Evolutionary conservation across 371 early-diverging fungal genomes (phyloP), one percentile per base, ranked within the genome.

Genomic region (Actinomortierella wolfii): DNA sequence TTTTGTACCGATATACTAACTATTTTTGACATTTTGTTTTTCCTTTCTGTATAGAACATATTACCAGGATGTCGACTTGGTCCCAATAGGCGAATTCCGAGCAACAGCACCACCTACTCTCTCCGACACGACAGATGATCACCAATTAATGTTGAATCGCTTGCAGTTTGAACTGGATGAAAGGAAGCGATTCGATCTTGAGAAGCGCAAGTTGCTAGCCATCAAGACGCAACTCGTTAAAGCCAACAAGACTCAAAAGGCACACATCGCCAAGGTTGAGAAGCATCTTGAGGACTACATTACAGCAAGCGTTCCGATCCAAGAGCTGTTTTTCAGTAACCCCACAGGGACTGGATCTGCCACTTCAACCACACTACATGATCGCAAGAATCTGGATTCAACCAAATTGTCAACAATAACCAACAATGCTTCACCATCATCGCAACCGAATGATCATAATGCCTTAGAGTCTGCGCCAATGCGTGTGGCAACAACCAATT

Each of bases 151-250:
- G 74, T 28, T 67, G 23, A 59, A 62, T 18, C 67, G 67, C 21
- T 67, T 73, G 45, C 63, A 63, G 34, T 73, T 73, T 41, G 74
- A 73, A 25, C 67, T 73, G 29, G 74, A 73, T 34, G 74, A 73
- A 47, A 40, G 74, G 11, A 67, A 67, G 40, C 67, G 74, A 40
- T 66, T 49, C 24, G 74, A 73, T 57, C 67, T 67, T 1, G 74
- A 73, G 34, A 73, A 73, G 54, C 62, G 63, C 20, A 58, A 67
- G 26, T 59, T 73, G 25, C 29, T 73, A 41, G 52, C 59, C 1
- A 59, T 71, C 51, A 71, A 71, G 40, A 56, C 66, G 8, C 59
- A 62, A 14, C 34, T 71, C 26, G 48, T 48, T 8, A 67, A 67
- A 46, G 59, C 67, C 29, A 73, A 67, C 67, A 73, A 73, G 54